These are phyloP conservation scores for Colletotrichum horii DNA, from an alignment of 2,329 filamentous ascomycete species.

Conservation along the genomic window DNA sequence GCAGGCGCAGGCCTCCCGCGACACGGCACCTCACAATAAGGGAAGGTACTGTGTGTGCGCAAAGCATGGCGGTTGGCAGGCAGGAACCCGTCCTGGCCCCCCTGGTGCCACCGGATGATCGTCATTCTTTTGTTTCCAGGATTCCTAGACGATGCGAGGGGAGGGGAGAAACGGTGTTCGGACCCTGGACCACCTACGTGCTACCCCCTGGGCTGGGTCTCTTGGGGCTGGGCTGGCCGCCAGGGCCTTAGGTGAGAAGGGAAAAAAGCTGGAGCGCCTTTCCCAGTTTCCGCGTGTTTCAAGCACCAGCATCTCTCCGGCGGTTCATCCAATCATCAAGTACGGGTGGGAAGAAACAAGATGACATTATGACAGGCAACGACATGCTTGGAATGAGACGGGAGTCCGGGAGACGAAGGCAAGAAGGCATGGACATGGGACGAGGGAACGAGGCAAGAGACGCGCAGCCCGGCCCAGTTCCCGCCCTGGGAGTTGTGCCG, in stretches of 20 bases:
- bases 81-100: neutral
- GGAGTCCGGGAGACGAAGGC: neutral
- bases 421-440: neutral
- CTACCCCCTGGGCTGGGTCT: neutral
- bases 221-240: neutral
- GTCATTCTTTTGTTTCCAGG: constrained; percentile 10
- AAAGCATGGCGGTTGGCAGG: neutral
- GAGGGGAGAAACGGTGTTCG: constrained; percentile 5
- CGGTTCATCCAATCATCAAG: neutral
- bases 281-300: constrained; percentile 19
- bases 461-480: neutral
- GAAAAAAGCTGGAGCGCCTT: neutral
- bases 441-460: neutral
- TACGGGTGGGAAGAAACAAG: neutral
- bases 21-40: neutral
- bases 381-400: neutral
- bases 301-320: neutral
- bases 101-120: constrained; percentile 10
- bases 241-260: neutral
- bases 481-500: neutral
- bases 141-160: neutral
- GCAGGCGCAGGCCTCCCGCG: constrained; percentile 5
- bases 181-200: neutral
- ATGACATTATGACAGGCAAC: neutral
- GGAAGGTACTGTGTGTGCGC: neutral